Percentiles rank a stretch among this genome's conserved stretches.
Evolutionary conservation across 192 early-diverging fungal species (phyloP).

Genomic region (Umbelopsis sp.): DNA sequence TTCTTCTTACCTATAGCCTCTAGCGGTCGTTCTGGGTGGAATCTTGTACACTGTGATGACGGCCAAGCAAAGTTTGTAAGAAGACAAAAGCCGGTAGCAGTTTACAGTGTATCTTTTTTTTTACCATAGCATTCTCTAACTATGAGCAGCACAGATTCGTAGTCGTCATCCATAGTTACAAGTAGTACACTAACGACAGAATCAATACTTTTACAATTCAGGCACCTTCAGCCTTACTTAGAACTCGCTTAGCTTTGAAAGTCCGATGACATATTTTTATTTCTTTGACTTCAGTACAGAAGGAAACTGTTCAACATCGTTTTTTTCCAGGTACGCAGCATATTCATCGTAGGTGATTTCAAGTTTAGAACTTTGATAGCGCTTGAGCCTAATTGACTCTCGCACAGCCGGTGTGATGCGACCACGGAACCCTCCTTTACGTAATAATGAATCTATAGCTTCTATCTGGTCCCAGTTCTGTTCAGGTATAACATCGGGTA

Average conservation of each 20-base stretch:
- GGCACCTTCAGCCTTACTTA: not conserved
- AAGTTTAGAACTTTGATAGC: conserved; percentile 83
- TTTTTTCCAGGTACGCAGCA: conserved; percentile 31
- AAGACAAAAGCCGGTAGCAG: not conserved
- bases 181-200: not conserved
- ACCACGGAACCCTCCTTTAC: conserved; percentile 80
- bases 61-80: not conserved
- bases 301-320: conserved; percentile 11
- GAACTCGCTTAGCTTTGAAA: not conserved
- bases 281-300: conserved; percentile 1
- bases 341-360: conserved; percentile 76
- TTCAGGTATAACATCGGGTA: conserved; percentile 88
- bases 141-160: conserved; percentile 79
- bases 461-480: conserved; percentile 90
- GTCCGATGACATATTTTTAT: not conserved
- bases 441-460: conserved; percentile 82
- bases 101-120: not conserved
- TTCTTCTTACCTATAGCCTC: conserved; percentile 60
- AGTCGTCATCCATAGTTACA: conserved; percentile 58
- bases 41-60: conserved; percentile 59
- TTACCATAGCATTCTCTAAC: conserved; percentile 76
- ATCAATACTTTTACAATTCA: not conserved
- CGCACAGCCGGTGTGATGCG: conserved; percentile 63
- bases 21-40: conserved; percentile 68
- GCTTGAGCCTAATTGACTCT: conserved; percentile 68